A percentile compares a stretch with the other conserved stretches of the same genome.
phyloP scores from a whole-genome alignment of 176 grass and related monocot genomes.

The Eragrostis curvula region DNA sequence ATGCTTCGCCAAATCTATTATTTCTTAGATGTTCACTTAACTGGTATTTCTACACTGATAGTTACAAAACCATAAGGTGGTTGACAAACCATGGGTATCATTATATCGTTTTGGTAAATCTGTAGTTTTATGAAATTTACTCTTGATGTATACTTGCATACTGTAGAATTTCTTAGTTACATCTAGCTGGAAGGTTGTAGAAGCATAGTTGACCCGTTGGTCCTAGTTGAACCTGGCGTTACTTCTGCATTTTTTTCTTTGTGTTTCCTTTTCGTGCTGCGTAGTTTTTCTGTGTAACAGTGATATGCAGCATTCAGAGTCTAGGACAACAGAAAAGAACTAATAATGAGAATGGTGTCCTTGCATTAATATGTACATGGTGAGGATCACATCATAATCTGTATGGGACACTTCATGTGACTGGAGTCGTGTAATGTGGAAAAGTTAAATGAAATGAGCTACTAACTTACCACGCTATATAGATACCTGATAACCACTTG shows the following conservation, averaged over 20 bases:
- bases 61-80: neutral
- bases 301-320: conserved; percentile 1
- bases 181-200: conserved; percentile 17
- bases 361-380: conserved; percentile 31
- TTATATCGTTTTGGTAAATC: no score
- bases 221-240: neutral
- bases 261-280: neutral
- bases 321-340: neutral
- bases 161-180: neutral
- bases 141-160: neutral
- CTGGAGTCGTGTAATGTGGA: conserved; percentile 17
- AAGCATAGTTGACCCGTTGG: neutral
- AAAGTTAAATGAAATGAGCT: conserved; percentile 27
- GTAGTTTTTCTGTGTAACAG: neutral
- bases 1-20: neutral
- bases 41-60: neutral
- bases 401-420: conserved; percentile 18
- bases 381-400: conserved; percentile 33
- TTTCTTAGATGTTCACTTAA: neutral
- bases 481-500: neutral
- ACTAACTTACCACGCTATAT: conserved; percentile 33
- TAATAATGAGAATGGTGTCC: neutral
- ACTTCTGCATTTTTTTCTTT: neutral
- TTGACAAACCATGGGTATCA: neutral
- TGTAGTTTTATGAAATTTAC: no score